These are phyloP conservation scores for Solanum hybrid DNA, from an alignment of 305 asterid species.

Conservation along the genomic window DNA sequence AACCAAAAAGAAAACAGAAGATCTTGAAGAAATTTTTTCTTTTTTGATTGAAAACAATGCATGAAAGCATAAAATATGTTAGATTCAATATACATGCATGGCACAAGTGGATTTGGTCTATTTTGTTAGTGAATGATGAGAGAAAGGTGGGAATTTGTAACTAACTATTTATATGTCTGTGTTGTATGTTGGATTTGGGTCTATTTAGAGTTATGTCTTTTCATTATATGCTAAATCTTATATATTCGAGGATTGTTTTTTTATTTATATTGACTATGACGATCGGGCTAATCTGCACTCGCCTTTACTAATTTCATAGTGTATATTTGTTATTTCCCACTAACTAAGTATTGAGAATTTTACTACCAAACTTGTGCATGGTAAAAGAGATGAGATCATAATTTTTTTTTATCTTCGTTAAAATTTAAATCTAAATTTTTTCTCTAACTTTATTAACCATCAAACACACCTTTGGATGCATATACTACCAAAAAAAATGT, in stretches of 20 bases:
- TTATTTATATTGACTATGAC: not conserved
- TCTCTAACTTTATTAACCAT: not conserved
- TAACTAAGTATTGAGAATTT: not conserved
- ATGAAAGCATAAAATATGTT: not conserved
- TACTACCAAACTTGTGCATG: not conserved
- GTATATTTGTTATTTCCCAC: not conserved
- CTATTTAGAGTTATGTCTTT: not conserved
- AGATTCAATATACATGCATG: not conserved
- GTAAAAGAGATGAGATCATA: not conserved
- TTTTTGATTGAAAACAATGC: not conserved
- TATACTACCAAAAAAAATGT: not conserved
- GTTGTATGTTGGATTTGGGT: not conserved
- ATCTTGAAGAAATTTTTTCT: not conserved
- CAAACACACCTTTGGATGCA: not conserved
- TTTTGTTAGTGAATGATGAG: not conserved
- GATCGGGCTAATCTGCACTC: rapidly evolving
- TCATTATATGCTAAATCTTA: not conserved
- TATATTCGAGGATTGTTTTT: not conserved
- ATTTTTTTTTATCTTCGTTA: not conserved
- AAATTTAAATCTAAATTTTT: not conserved
- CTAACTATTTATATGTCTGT: not conserved
- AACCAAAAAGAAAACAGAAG: not conserved
- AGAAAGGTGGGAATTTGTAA: not conserved
- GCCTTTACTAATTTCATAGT: not conserved
- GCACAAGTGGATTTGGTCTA: not conserved